Evolutionary conservation across 176 grass and related monocot genomes (phyloP).

Genomic region (Ensete ventricosum): DNA sequence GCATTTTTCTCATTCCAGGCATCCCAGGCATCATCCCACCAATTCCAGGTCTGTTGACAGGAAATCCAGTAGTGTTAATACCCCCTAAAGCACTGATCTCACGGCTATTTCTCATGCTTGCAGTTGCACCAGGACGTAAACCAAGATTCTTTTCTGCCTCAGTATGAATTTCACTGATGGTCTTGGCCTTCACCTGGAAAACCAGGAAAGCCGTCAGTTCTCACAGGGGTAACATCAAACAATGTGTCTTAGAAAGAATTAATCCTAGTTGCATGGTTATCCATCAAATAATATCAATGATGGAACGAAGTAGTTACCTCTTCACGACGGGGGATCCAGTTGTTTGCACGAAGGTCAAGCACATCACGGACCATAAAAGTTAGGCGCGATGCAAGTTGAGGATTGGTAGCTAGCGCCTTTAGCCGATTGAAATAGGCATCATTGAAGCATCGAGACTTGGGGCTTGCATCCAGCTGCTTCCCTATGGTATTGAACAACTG

Average conservation of each 20-base stretch:
- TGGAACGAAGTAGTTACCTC: constrained; percentile 26
- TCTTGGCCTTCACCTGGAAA: constrained; percentile 57
- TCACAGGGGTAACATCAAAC: no score
- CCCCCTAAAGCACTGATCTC: constrained; percentile 22
- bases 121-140: constrained; percentile 35
- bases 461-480: constrained; percentile 44
- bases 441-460: constrained; percentile 39
- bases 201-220: not conserved
- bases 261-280: not conserved
- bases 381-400: constrained; percentile 33
- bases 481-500: constrained; percentile 58
- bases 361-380: constrained; percentile 49
- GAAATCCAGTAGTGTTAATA: constrained; percentile 7
- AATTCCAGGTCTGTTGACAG: constrained; percentile 19
- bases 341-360: constrained; percentile 50
- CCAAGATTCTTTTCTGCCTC: constrained; percentile 69
- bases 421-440: constrained; percentile 47
- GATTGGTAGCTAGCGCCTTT: constrained; percentile 43
- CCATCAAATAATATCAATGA: no score
- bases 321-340: constrained; percentile 51
- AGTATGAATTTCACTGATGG: constrained; percentile 49
- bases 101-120: constrained; percentile 22
- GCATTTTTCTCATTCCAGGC: constrained; percentile 92
- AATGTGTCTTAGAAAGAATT: not conserved
- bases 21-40: constrained; percentile 96